A percentile compares a stretch with the other conserved stretches of the same genome.
Evolutionary conservation across 257 asterid genomes (phyloP).

Genomic region (Przewalskia tangutica): DNA sequence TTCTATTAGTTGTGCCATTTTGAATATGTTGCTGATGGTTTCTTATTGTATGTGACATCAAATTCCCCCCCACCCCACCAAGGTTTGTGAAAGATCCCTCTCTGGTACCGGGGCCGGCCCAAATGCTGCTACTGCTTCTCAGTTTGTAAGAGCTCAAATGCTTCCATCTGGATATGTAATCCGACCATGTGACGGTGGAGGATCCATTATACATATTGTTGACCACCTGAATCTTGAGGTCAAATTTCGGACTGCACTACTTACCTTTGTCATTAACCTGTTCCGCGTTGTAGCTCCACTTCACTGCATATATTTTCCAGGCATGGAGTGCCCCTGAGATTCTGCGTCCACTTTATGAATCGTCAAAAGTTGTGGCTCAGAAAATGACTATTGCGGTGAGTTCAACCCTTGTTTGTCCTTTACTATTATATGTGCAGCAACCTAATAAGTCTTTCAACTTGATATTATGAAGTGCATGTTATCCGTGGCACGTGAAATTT

Average conservation of each 20-base stretch:
- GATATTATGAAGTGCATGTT: neutral
- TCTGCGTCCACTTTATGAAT: constrained; percentile 88
- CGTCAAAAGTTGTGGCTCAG: constrained; percentile 81
- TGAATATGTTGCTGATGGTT: neutral
- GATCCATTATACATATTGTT: constrained; percentile 90
- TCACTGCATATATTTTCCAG: constrained; percentile 24
- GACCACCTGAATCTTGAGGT: constrained; percentile 92
- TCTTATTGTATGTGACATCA: neutral
- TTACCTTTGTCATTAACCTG: neutral
- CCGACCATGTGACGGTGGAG: constrained; percentile 95
- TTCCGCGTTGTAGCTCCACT: neutral
- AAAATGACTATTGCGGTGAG: constrained; percentile 87
- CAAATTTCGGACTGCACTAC: neutral
- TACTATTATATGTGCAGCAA: neutral
- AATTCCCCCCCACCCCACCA: constrained; percentile 1
- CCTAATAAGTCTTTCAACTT: neutral
- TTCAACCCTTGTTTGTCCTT: neutral
- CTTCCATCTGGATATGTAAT: constrained; percentile 89
- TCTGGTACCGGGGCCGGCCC: constrained; percentile 94
- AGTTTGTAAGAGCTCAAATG: constrained; percentile 82
- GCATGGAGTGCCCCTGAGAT: constrained; percentile 99
- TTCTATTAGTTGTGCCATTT: neutral
- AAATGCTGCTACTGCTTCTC: constrained; percentile 59
- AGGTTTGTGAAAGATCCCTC: constrained; percentile 93
- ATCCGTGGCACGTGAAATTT: too few relatives aligned